These are phyloP conservation scores for Biscogniauxia marginata DNA, from an alignment of 2,329 filamentous ascomycete genomes.

Conservation along the genomic window DNA sequence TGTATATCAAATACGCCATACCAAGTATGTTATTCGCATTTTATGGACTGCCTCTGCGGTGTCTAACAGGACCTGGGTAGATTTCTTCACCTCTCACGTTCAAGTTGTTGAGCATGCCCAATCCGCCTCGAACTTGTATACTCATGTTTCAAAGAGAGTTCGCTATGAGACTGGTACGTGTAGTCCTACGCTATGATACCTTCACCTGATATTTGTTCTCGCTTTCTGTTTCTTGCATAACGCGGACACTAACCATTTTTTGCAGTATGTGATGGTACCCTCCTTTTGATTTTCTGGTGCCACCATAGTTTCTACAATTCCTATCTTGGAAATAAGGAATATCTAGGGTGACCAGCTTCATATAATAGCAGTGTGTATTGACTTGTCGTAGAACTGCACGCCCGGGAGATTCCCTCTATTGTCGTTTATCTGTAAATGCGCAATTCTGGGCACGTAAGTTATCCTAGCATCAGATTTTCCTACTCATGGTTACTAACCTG, in stretches of 20 bases:
- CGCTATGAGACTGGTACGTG: slow-evolving; percentile 65
- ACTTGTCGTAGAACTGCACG: slow-evolving; percentile 60
- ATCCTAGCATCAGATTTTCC: background rate
- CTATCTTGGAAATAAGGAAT: background rate
- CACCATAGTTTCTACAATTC: background rate
- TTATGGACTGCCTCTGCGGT: slow-evolving; percentile 49
- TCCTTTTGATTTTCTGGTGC: no score
- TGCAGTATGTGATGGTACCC: background rate
- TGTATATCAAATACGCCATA: slow-evolving; percentile 79
- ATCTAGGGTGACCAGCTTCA: background rate
- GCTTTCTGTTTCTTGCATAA: background rate
- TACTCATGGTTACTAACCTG: background rate
- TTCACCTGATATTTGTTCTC: background rate
- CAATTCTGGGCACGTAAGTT: slow-evolving; percentile 78
- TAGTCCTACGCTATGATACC: background rate
- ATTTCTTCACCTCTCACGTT: slow-evolving; percentile 93
- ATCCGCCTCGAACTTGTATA: slow-evolving; percentile 78
- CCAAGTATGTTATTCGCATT: slow-evolving; percentile 15
- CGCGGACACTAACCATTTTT: background rate
- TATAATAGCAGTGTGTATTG: background rate
- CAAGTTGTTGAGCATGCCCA: slow-evolving; percentile 77
- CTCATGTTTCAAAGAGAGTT: slow-evolving; percentile 98
- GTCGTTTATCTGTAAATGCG: slow-evolving; percentile 84
- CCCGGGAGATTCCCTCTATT: slow-evolving; percentile 86
- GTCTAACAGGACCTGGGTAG: slow-evolving; percentile 64